These are phyloP conservation scores for Apiotrichum laibachii DNA, from an alignment of 1,284 basidiomycete genomes.

Conservation along the genomic window DNA sequence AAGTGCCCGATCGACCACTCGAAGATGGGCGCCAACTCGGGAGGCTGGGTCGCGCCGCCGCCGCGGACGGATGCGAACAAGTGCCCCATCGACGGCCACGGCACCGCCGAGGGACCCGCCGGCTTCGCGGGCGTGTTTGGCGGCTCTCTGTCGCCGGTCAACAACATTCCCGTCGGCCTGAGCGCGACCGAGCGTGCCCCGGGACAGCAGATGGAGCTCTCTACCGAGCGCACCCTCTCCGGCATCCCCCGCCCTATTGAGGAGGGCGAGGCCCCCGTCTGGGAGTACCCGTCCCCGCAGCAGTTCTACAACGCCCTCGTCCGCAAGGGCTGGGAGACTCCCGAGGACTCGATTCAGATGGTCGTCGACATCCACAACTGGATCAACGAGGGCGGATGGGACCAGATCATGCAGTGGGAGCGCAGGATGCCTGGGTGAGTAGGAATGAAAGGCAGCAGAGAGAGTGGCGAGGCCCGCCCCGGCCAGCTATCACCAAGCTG, in stretches of 20 bases:
- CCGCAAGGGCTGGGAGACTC: slow-evolving; percentile 96
- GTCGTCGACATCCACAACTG: slow-evolving; percentile 99
- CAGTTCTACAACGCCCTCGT: slow-evolving; percentile 98
- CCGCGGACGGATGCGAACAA: slow-evolving; percentile 25
- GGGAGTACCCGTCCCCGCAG: slow-evolving; percentile 98
- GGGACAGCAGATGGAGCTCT: slow-evolving; percentile 58
- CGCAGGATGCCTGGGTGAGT: slow-evolving; percentile 57
- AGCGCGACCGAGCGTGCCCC: slow-evolving; percentile 54
- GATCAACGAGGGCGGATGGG: slow-evolving; percentile 94
- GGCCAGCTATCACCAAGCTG: too few species aligned
- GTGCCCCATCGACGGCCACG: slow-evolving; percentile 47
- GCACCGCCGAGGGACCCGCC: neutral
- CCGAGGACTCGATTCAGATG: slow-evolving; percentile 90
- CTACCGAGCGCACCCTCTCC: slow-evolving; percentile 72
- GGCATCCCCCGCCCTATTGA: slow-evolving; percentile 74
- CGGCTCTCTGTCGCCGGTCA: slow-evolving; percentile 67
- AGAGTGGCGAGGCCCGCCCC: too few species aligned
- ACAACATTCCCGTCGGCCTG: slow-evolving; percentile 79
- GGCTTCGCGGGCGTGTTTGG: slow-evolving; percentile 8
- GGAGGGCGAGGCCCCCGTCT: slow-evolving; percentile 53
- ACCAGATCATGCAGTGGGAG: slow-evolving; percentile 94
- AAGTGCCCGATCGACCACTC: slow-evolving; percentile 24
- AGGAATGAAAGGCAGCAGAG: too few species aligned
- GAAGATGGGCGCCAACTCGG: slow-evolving; percentile 5
- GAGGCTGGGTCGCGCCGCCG: slow-evolving; percentile 1